These are phyloP conservation scores for Penicillium sp. DNA, from an alignment of 2,329 filamentous ascomycete genomes.

Conservation along the genomic window DNA sequence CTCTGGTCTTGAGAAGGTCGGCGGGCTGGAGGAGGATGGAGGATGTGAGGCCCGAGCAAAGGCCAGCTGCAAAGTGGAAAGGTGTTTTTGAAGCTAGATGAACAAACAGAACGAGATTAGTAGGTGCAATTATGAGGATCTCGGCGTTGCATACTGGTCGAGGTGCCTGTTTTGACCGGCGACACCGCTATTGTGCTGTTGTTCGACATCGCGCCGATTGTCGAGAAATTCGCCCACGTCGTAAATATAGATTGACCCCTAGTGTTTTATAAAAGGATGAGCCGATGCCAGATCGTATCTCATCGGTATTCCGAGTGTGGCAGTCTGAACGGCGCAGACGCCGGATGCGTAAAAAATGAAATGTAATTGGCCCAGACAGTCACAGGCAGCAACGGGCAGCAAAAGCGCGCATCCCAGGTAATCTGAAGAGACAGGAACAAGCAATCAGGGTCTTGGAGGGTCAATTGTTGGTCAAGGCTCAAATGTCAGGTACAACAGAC, in stretches of 20 bases:
- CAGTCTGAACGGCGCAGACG: neutral
- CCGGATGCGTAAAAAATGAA: conserved; percentile 12
- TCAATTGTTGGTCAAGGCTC: neutral
- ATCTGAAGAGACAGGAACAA: neutral
- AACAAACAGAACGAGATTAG: neutral
- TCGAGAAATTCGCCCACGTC: neutral
- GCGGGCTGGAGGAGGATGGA: conserved; percentile 91
- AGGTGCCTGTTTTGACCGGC: conserved; percentile 31
- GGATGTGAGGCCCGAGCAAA: conserved; percentile 82
- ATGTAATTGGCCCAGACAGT: neutral
- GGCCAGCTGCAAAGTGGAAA: conserved; percentile 86
- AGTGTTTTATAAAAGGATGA: neutral
- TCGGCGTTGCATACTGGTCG: conserved; percentile 28
- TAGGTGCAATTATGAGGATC: neutral
- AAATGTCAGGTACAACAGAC: neutral
- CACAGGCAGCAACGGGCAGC: neutral
- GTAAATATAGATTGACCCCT: neutral
- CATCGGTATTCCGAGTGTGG: conserved; percentile 4
- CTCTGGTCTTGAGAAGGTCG: conserved; percentile 92
- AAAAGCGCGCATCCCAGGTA: neutral
- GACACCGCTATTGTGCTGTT: conserved; percentile 32
- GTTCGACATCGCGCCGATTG: conserved; percentile 30
- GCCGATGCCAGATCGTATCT: conserved; percentile 14
- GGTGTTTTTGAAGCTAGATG: conserved; percentile 46
- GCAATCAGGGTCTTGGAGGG: neutral